Evolutionary conservation across 768 basidiomycete genomes (phyloP), one percentile per base, ranked within the genome.

Genomic region (Panus rudis): DNA sequence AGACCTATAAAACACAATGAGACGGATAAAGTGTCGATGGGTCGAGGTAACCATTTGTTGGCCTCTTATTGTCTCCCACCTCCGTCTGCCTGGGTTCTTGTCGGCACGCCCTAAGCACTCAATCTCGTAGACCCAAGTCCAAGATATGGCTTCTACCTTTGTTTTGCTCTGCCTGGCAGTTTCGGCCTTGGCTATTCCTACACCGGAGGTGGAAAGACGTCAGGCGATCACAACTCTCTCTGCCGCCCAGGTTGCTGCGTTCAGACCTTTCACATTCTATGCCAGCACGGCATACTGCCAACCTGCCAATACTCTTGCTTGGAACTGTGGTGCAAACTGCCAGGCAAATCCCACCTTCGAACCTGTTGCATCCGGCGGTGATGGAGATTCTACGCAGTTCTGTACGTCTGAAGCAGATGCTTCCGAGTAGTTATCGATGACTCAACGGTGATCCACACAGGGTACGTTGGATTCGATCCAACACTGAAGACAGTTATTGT

Each of bases 381-480:
- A 76, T 38, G 75, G 72, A 5, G 46, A 50, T 34, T 39, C 37
- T 0, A 53, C 61, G 2, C 75, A 74, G 45, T 75, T 64, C 49
- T 77, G 55, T 59, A 20, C 13, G 54, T 39, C n/a, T 25, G 24
- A n/a, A 28, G 17, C 11, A n/a, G 12, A n/a, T 12, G 13, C 8
- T 22, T 21, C 23, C 16, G 16, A 22, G 6, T 14, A 24, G 16
- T 31, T 16, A 26, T 14, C 12, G n/a, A 16, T 24, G 27, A n/a
- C 30, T 4, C 31, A 22, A 8, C 39, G 10, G 10, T 16, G 30
- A 14, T 24, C 14, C 39, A 19, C 17, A 14, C 27, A 75, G 74
- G 73, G 74, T 75, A 57, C 43, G 75, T 76, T 26, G 75, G 75
- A n/a, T 77, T 64, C 49, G 69, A 69, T 41, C 66, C 73, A 0